phyloP scores from a whole-genome alignment of 257 asterid genomes.

The Solanum gandarillasii region DNA sequence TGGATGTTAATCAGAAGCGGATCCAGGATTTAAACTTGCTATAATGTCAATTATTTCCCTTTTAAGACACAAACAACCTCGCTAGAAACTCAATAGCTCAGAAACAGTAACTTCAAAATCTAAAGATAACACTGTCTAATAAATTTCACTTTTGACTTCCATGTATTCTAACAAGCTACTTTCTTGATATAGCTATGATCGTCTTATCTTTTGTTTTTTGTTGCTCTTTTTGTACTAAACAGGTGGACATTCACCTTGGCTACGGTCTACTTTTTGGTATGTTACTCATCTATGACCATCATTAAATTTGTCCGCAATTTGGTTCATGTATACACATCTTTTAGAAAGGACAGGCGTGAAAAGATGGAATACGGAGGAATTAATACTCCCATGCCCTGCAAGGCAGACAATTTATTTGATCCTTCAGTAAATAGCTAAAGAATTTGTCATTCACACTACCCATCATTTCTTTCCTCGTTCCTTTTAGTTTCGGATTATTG shows the following conservation, averaged over 20 bases:
- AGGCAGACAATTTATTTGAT: not conserved
- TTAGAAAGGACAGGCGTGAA: not conserved
- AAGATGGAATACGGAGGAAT: not conserved
- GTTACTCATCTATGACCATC: constrained; percentile 17
- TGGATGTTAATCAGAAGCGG: not conserved
- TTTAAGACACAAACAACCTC: not conserved
- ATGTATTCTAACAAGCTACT: not conserved
- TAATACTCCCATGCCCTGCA: not conserved
- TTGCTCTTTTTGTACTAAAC: constrained; percentile 24
- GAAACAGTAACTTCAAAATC: not conserved
- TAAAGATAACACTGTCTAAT: not conserved
- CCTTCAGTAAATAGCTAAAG: not conserved
- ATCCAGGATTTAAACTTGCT: not conserved
- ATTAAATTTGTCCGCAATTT: not conserved
- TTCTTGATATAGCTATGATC: not conserved
- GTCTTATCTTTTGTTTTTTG: not conserved
- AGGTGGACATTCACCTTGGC: constrained; percentile 90
- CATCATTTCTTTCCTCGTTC: not conserved
- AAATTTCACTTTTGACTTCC: not conserved
- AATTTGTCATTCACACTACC: not conserved
- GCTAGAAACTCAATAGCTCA: not conserved
- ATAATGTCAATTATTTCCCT: not conserved
- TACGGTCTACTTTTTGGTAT: constrained; percentile 79
- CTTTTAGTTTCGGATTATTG: not conserved
- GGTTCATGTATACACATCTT: not conserved